Base-by-base conservation (phyloP, 805 yeast genomes). In the Pichia cephalocereana region DNA sequence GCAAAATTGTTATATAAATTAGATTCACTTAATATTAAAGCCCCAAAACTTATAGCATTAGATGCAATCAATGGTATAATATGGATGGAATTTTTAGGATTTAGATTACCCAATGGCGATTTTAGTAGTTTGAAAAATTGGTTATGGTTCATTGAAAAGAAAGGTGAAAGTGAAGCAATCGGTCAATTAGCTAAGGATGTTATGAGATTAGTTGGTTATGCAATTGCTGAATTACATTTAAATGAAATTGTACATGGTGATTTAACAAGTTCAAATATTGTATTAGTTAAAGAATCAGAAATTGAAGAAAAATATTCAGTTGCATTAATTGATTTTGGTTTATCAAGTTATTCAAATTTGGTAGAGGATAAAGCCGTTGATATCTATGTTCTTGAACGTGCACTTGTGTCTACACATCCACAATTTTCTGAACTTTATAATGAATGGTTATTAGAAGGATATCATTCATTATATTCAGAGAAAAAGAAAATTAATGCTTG, bases 301-400 rank as follows among this genome's bases (percentile, higher is more conserved):
- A 15, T 30, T 4, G 44, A 66, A 11, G 64, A 59, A 52, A 39
- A 18, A 8, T 37, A 43, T 6, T 43, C 28, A 14, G 23, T 43
- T 9, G 47, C 50, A 26, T 65, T 93, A 54, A 93, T 93, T 47
- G 99, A 93, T 61, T 93, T 93, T 67, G 99, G 99, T 0, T 71
- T 93, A 18, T 85, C 95, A 2, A 79, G 89, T 12, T 80, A 80
- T 49, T 80, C 95, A 0, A 73, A 75, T 1, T 62, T 88, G 52
- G 76, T 85, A 0, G 99, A 93, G 58, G 98, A 91, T 59, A 89
- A 87, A 64, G 98, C 98, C 4, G 99, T 93, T n/a, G 99, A 93
- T 64, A 65, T 93, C 50, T 93, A 93, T 58, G 98, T 93, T 11
- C 67, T 93, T 51, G 99, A 93, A 65, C 71, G 98, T 57, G 98